phyloP scores from a whole-genome alignment of 805 yeast species.

The Barnettozyma wickerhamii region DNA sequence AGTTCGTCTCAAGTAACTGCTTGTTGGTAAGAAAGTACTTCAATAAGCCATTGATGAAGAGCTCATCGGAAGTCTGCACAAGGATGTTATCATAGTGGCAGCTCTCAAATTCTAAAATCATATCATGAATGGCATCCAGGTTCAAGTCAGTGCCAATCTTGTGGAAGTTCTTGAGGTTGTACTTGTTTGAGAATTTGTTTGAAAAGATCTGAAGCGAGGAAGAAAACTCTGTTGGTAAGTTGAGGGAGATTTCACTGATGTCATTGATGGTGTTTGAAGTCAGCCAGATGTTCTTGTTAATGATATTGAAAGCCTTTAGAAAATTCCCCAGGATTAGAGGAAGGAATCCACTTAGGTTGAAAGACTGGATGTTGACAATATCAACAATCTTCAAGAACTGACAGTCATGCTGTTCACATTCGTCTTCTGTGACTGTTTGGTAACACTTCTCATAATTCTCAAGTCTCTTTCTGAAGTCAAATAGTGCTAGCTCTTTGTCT shows the following conservation, averaged over 20 bases:
- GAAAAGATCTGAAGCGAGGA: constrained; percentile 7
- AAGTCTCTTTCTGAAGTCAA: constrained; percentile 40
- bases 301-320: constrained; percentile 17
- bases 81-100: constrained; percentile 11
- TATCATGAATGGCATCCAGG: constrained; percentile 21
- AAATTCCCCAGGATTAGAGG: constrained; percentile 19
- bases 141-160: not conserved
- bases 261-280: constrained; percentile 8
- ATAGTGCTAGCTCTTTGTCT: constrained; percentile 22
- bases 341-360: constrained; percentile 40
- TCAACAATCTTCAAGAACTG: constrained; percentile 62
- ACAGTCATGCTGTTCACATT: constrained; percentile 39
- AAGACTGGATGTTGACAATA: constrained; percentile 52
- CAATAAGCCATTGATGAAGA: constrained; percentile 19
- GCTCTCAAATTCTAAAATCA: constrained; percentile 20
- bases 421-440: constrained; percentile 39
- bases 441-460: constrained; percentile 50
- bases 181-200: constrained; percentile 6
- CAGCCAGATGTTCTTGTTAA: constrained; percentile 20
- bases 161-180: constrained; percentile 4
- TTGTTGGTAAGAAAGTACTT: constrained; percentile 18
- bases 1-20: constrained; percentile 3
- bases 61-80: constrained; percentile 19
- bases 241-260: constrained; percentile 1
- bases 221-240: constrained; percentile 4